Conservation (phyloP, 2,329 filamentous ascomycete genomes). For the Neonectria sp. region DNA sequence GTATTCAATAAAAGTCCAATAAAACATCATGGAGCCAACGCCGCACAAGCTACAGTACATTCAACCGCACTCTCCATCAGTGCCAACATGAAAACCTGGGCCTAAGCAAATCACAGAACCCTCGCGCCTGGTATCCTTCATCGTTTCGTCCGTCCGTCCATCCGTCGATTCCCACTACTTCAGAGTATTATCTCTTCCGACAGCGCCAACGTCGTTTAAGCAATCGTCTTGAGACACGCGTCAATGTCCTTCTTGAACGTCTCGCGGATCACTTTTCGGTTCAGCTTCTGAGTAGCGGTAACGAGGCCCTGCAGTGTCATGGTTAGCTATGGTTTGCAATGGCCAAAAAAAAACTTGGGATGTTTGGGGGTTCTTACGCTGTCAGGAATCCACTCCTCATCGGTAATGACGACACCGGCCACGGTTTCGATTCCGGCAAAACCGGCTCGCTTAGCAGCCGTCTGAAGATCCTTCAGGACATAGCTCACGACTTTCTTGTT, state of each 20-base stretch:
- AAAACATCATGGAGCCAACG: slow-evolving; percentile 47
- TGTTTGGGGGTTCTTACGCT: slow-evolving; percentile 74
- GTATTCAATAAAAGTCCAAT: slow-evolving; percentile 36
- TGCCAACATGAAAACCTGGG: slow-evolving; percentile 18
- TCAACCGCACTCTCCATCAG: slow-evolving; percentile 36
- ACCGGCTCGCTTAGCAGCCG: slow-evolving; percentile 75
- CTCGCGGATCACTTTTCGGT: slow-evolving; percentile 66
- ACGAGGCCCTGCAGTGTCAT: slow-evolving; percentile 65
- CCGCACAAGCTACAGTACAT: slow-evolving; percentile 45
- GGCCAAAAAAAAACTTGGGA: not conserved
- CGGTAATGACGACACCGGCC: slow-evolving; percentile 81
- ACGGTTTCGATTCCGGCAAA: slow-evolving; percentile 82
- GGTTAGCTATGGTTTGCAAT: slow-evolving; percentile 39
- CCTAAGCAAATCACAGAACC: slow-evolving; percentile 17
- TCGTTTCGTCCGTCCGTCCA: slow-evolving; percentile 15
- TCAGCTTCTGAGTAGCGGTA: slow-evolving; percentile 74
- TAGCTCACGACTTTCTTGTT: slow-evolving; percentile 74
- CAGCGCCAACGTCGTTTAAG: slow-evolving; percentile 30
- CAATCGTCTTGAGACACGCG: slow-evolving; percentile 53
- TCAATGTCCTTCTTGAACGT: slow-evolving; percentile 67
- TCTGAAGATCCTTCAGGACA: slow-evolving; percentile 78
- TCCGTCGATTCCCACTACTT: slow-evolving; percentile 17
- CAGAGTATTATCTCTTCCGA: slow-evolving; percentile 20
- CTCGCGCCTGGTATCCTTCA: slow-evolving; percentile 43
- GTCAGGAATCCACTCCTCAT: slow-evolving; percentile 90